Evolutionary conservation across 768 basidiomycete genomes (phyloP).

Genomic region (Serendipita sp.): DNA sequence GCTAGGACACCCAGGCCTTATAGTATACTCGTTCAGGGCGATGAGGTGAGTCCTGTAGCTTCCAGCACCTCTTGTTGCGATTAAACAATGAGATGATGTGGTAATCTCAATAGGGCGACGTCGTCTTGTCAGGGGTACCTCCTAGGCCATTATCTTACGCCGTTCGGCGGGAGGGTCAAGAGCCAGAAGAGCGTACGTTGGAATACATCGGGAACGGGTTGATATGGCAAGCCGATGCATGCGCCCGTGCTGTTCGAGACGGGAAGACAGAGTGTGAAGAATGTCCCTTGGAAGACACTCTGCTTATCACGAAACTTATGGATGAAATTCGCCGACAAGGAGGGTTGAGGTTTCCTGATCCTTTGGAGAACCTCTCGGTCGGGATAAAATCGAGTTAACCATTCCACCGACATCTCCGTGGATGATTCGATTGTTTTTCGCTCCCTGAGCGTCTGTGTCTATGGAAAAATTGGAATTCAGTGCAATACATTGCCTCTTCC

Average conservation of each 20-base stretch:
- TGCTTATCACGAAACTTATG: slow-evolving; percentile 12
- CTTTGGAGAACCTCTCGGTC: slow-evolving; percentile 9
- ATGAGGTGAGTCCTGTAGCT: slow-evolving; percentile 10
- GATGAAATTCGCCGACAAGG: slow-evolving; percentile 12
- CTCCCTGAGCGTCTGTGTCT: no score
- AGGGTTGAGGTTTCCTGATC: slow-evolving; percentile 12
- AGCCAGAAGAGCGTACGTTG: slow-evolving; percentile 1
- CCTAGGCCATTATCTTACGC: slow-evolving; percentile 12
- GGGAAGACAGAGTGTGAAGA: slow-evolving; percentile 12
- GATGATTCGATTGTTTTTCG: no score
- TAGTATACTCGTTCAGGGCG: slow-evolving; percentile 11
- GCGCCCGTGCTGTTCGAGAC: slow-evolving; percentile 14
- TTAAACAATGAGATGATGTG: neutral
- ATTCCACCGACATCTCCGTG: slow-evolving; percentile 25
- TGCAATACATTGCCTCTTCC: no score
- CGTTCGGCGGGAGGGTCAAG: slow-evolving; percentile 8
- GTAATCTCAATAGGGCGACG: slow-evolving; percentile 11
- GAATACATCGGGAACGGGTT: slow-evolving; percentile 12
- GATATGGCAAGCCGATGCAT: slow-evolving; percentile 15
- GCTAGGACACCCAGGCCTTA: slow-evolving; percentile 1
- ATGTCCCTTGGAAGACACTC: slow-evolving; percentile 10
- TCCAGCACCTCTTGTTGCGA: neutral
- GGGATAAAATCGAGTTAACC: no score
- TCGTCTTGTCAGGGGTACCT: slow-evolving; percentile 6
- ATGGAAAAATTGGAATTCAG: no score